These are phyloP conservation scores for Rhododendron griersonianum DNA, from an alignment of 148 eudicot species.

Conservation along the genomic window DNA sequence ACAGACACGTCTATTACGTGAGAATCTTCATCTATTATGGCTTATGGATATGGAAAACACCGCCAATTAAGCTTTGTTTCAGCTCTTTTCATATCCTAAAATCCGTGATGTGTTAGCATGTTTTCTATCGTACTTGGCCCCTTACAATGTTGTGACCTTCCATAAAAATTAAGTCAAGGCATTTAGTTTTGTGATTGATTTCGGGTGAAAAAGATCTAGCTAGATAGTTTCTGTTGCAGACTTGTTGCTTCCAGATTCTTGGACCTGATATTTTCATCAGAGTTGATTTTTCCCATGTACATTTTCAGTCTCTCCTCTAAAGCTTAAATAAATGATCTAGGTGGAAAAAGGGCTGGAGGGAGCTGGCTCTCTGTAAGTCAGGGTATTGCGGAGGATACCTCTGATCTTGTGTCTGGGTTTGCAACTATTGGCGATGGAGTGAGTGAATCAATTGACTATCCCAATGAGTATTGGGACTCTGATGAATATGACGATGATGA, in stretches of 20 bases:
- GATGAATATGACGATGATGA: conserved; percentile 98
- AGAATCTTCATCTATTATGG: background rate
- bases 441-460: conserved; percentile 90
- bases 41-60: background rate
- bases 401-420: conserved; percentile 93
- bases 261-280: background rate
- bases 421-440: conserved; percentile 97
- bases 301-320: background rate
- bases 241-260: conserved; percentile 1
- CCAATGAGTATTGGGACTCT: conserved; percentile 97
- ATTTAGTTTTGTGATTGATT: background rate
- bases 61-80: background rate
- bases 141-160: conserved; percentile 1
- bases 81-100: background rate
- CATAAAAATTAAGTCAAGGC: background rate
- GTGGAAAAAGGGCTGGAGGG: conserved; percentile 73
- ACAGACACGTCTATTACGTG: background rate
- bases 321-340: conserved; percentile 25
- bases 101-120: background rate
- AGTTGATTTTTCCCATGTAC: background rate
- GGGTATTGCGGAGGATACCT: conserved; percentile 89
- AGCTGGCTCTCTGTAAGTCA: conserved; percentile 98
- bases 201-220: background rate
- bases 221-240: background rate
- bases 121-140: background rate